phyloP scores from a whole-genome alignment of 495 filamentous ascomycete species.

The Penicillium tannophilum region DNA sequence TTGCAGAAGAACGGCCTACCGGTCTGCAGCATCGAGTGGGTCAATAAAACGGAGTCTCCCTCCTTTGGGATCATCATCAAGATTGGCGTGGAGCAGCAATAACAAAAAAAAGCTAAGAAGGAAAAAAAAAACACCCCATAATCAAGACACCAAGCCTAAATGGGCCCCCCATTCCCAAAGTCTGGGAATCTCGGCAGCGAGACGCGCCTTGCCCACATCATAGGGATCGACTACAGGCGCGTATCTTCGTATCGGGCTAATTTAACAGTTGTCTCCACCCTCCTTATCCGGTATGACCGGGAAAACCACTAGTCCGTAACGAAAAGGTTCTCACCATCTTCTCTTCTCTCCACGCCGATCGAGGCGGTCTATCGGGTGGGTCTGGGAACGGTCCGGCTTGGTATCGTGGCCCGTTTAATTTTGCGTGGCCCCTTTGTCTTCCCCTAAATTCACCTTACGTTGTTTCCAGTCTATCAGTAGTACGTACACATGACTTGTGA shows the following conservation, averaged over 20 bases:
- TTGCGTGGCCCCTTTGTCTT: slow-evolving; percentile 6
- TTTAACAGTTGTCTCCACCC: slow-evolving; percentile 3
- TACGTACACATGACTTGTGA: slow-evolving; percentile 2
- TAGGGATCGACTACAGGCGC: slow-evolving; percentile 10
- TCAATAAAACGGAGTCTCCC: slow-evolving; percentile 13
- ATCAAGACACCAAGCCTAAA: not conserved
- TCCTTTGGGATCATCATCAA: slow-evolving; percentile 18
- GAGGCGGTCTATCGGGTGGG: slow-evolving; percentile 28
- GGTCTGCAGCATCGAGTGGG: slow-evolving; percentile 18
- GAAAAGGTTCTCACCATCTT: not conserved
- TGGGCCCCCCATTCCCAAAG: not conserved
- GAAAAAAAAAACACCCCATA: not conserved
- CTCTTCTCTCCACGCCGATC: slow-evolving; percentile 25
- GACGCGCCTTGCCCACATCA: slow-evolving; percentile 16
- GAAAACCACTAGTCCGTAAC: not conserved
- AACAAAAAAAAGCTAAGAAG: not conserved
- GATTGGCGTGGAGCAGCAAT: slow-evolving; percentile 19
- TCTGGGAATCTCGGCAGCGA: slow-evolving; percentile 22
- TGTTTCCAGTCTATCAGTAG: slow-evolving; percentile 5
- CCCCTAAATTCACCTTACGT: not conserved
- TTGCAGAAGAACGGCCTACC: slow-evolving; percentile 7
- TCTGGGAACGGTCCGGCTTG: slow-evolving; percentile 32
- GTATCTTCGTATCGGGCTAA: slow-evolving; percentile 17
- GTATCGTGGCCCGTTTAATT: slow-evolving; percentile 18
- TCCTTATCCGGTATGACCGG: not conserved